These are phyloP conservation scores for Tubosaeta sp. DNA, from an alignment of 768 basidiomycete species.

Conservation along the genomic window DNA sequence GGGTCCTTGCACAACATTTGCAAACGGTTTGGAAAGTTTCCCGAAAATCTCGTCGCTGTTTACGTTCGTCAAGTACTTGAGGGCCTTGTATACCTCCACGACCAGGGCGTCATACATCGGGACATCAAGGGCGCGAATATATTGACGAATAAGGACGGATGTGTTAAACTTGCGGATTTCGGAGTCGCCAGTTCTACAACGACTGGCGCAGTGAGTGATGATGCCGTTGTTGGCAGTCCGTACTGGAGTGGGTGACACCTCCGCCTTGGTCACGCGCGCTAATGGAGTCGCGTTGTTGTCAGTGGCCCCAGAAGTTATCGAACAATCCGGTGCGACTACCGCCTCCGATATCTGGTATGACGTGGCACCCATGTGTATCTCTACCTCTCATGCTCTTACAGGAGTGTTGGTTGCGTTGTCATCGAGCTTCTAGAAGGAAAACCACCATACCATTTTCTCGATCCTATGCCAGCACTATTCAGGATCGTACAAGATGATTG, in stretches of 20 bases:
- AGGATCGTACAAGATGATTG: slow-evolving; percentile 98
- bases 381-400: slow-evolving; percentile 16
- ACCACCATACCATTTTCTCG: slow-evolving; percentile 92
- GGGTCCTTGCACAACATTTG: slow-evolving; percentile 93
- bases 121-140: slow-evolving; percentile 99
- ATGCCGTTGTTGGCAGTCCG: slow-evolving; percentile 93
- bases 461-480: slow-evolving; percentile 98
- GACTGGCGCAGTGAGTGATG: slow-evolving; percentile 71
- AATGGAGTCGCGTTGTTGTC: slow-evolving; percentile 4
- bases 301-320: slow-evolving; percentile 99
- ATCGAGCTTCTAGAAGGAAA: slow-evolving; percentile 88
- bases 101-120: slow-evolving; percentile 98
- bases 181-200: slow-evolving; percentile 86
- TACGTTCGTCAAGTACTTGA: slow-evolving; percentile 96
- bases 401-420: slow-evolving; percentile 94
- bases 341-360: slow-evolving; percentile 92
- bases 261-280: slow-evolving; percentile 2
- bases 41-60: slow-evolving; percentile 92
- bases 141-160: slow-evolving; percentile 96
- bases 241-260: slow-evolving; percentile 82
- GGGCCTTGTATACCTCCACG: slow-evolving; percentile 94
- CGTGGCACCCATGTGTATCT: background rate
- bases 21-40: slow-evolving; percentile 98
- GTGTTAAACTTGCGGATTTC: slow-evolving; percentile 98
- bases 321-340: slow-evolving; percentile 95